Percentiles rank a stretch among this genome's conserved stretches.
These are phyloP conservation scores for Lachnellula suecica DNA, from an alignment of 2,329 filamentous ascomycete genomes.

Conservation along the genomic window DNA sequence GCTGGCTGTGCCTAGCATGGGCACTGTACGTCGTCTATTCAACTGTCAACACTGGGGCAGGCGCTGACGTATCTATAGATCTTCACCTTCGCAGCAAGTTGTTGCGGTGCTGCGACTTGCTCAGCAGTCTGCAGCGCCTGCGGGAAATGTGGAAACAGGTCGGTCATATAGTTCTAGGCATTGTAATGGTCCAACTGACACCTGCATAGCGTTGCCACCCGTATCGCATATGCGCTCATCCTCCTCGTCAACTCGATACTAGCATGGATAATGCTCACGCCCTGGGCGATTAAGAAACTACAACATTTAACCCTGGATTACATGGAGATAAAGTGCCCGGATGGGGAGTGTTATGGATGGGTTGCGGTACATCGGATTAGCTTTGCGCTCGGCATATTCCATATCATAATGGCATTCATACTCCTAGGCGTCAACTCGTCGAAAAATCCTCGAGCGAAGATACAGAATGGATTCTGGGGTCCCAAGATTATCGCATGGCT, in stretches of 20 bases:
- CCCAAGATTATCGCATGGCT: slow-evolving; percentile 93
- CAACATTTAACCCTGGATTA: slow-evolving; percentile 92
- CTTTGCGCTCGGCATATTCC: slow-evolving; percentile 93
- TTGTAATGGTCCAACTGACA: slow-evolving; percentile 9
- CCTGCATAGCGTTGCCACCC: slow-evolving; percentile 76
- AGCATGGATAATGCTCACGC: slow-evolving; percentile 98
- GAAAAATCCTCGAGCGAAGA: slow-evolving; percentile 79
- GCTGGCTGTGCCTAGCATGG: slow-evolving; percentile 80
- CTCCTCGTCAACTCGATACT: slow-evolving; percentile 95
- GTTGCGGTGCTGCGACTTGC: slow-evolving; percentile 95
- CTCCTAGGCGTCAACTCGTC: slow-evolving; percentile 85
- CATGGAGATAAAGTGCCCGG: slow-evolving; percentile 90
- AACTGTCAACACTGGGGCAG: not conserved
- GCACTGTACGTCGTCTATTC: slow-evolving; percentile 67
- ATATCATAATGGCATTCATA: slow-evolving; percentile 80
- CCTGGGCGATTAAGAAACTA: slow-evolving; percentile 96
- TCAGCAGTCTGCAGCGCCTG: slow-evolving; percentile 94
- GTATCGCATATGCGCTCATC: slow-evolving; percentile 93
- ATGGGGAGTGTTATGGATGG: slow-evolving; percentile 91
- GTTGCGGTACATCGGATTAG: slow-evolving; percentile 97
- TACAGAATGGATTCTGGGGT: slow-evolving; percentile 99
- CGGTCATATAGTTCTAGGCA: slow-evolving; percentile 21
- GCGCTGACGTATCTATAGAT: slow-evolving; percentile 49
- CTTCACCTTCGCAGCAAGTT: slow-evolving; percentile 78
- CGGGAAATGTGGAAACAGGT: slow-evolving; percentile 96